Percentiles rank a stretch among this genome's conserved stretches.
phyloP scores from a whole-genome alignment of 768 basidiomycete species.

The Rickenella mellea region DNA sequence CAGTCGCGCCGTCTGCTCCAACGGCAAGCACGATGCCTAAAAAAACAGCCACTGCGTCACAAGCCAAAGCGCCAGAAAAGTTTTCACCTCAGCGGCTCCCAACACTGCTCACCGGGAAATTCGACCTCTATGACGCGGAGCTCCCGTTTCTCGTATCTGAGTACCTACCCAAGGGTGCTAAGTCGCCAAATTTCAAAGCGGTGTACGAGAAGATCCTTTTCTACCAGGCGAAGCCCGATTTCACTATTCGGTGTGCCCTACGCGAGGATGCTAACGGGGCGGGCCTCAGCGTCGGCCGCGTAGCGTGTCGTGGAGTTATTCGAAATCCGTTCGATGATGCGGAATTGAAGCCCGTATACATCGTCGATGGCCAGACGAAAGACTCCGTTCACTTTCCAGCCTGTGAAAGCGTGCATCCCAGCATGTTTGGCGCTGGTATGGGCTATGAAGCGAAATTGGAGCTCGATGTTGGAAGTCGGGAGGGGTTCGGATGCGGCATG shows the following conservation, averaged over 20 bases:
- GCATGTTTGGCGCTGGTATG: neutral
- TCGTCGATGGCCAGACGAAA: neutral
- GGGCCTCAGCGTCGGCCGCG: too few relatives aligned
- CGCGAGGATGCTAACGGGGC: neutral
- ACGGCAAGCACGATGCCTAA: too few relatives aligned
- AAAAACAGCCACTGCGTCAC: too few relatives aligned
- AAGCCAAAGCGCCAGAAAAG: too few relatives aligned
- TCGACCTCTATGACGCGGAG: conserved; percentile 8
- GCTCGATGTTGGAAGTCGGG: neutral
- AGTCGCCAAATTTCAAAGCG: conserved; percentile 4
- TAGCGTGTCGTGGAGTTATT: conserved; percentile 2
- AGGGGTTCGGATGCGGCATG: conserved; percentile 2
- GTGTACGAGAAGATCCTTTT: conserved; percentile 6
- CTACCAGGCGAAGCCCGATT: conserved; percentile 9
- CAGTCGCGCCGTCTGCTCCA: too few relatives aligned
- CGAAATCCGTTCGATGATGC: conserved; percentile 5
- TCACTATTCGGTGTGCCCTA: conserved; percentile 5
- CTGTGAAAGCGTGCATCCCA: conserved; percentile 1
- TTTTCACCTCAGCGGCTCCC: too few relatives aligned
- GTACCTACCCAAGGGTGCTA: conserved; percentile 4
- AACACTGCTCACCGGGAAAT: conserved; percentile 7
- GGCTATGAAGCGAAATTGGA: conserved; percentile 1
- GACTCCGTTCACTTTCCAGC: neutral
- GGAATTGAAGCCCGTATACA: conserved; percentile 4
- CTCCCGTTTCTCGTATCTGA: conserved; percentile 4